Evolutionary conservation across 768 basidiomycete species (phyloP).

Genomic region (Trametopsis cervina): DNA sequence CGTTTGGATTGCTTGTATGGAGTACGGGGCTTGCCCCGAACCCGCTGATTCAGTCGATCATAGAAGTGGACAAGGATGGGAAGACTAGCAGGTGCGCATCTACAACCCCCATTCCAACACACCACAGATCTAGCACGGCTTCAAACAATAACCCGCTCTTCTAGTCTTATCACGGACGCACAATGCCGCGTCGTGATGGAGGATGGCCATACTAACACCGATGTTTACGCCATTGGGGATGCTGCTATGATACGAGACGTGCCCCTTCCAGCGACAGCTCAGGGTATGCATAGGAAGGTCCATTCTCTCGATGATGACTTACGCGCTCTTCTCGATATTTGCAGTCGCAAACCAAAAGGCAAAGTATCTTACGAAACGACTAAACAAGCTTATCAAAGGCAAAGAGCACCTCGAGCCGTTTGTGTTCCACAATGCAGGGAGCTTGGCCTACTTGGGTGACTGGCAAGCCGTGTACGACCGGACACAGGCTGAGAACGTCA

Average conservation of each 20-base stretch:
- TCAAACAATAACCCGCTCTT: too few species aligned
- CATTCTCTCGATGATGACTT: slow-evolving; percentile 4
- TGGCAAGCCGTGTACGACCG: slow-evolving; percentile 80
- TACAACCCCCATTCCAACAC: too few species aligned
- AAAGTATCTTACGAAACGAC: slow-evolving; percentile 53
- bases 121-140: too few species aligned
- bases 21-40: slow-evolving; percentile 82
- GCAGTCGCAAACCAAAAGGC: slow-evolving; percentile 76
- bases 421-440: slow-evolving; percentile 65
- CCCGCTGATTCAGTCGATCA: slow-evolving; percentile 60
- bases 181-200: slow-evolving; percentile 54
- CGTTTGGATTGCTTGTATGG: slow-evolving; percentile 82
- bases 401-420: slow-evolving; percentile 43
- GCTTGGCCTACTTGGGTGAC: slow-evolving; percentile 74
- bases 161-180: slow-evolving; percentile 43
- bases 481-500: slow-evolving; percentile 34
- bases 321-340: too few species aligned
- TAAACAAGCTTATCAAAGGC: slow-evolving; percentile 58
- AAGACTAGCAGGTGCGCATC: slow-evolving; percentile 44
- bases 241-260: slow-evolving; percentile 51
- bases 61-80: slow-evolving; percentile 52
- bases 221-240: slow-evolving; percentile 83
- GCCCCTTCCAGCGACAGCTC: slow-evolving; percentile 77
- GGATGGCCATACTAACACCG: slow-evolving; percentile 44
- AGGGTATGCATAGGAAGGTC: slow-evolving; percentile 46